Percentiles rank a stretch among this genome's conserved stretches.
phyloP scores from a whole-genome alignment of 1,139 yeast genomes.

The Yamadazyma friedrichii region DNA sequence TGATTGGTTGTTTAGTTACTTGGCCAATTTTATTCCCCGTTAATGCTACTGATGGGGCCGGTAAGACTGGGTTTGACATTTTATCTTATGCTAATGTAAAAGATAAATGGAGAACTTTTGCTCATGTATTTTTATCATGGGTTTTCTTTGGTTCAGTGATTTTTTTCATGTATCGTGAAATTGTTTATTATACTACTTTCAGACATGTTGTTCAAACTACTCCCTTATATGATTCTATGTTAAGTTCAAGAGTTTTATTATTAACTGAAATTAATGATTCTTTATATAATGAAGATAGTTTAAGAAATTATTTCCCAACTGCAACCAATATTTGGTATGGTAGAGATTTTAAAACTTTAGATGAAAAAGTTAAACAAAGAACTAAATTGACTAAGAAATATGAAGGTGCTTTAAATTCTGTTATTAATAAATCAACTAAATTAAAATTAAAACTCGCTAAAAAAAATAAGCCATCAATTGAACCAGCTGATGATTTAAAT shows the following conservation, averaged over 20 bases:
- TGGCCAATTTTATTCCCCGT: slow-evolving; percentile 86
- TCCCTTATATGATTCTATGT: slow-evolving; percentile 65
- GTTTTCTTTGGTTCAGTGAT: slow-evolving; percentile 56
- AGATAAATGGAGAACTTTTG: slow-evolving; percentile 59
- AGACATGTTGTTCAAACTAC: slow-evolving; percentile 70
- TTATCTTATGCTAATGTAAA: slow-evolving; percentile 64
- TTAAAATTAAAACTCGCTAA: slow-evolving; percentile 55
- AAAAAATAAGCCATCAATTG: slow-evolving; percentile 51
- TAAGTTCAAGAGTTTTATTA: slow-evolving; percentile 66
- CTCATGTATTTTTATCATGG: slow-evolving; percentile 75
- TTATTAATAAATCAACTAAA: slow-evolving; percentile 56
- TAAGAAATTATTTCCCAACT: slow-evolving; percentile 59
- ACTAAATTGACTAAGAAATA: slow-evolving; percentile 51
- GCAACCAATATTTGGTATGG: slow-evolving; percentile 63
- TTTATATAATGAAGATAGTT: slow-evolving; percentile 47
- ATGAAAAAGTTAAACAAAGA: slow-evolving; percentile 55
- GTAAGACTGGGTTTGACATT: slow-evolving; percentile 55
- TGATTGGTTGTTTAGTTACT: slow-evolving; percentile 61
- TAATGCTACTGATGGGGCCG: slow-evolving; percentile 76
- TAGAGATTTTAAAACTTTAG: slow-evolving; percentile 54
- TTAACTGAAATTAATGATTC: slow-evolving; percentile 60
- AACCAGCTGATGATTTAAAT: slow-evolving; percentile 59
- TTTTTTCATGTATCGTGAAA: slow-evolving; percentile 67
- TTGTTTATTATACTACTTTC: slow-evolving; percentile 63
- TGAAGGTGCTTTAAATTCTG: slow-evolving; percentile 58